A percentile compares a stretch with the other conserved stretches of the same genome.
phyloP scores from a whole-genome alignment of 192 early-diverging fungal species.

The Umbelopsis vinacea region DNA sequence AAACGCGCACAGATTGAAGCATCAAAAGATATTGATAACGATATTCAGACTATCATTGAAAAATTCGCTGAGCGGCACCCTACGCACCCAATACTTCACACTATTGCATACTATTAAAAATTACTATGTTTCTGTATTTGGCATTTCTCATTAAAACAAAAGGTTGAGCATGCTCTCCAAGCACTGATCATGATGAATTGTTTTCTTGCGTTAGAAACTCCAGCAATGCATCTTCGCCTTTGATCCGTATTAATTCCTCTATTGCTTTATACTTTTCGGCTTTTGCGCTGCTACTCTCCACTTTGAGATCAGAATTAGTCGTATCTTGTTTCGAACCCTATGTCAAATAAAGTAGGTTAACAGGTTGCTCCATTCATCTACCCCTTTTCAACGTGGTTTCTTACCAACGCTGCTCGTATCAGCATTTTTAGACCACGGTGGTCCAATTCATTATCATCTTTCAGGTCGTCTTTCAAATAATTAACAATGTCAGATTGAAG shows the following conservation, averaged over 20 bases:
- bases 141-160: not conserved
- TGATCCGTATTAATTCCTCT: slow-evolving; percentile 12
- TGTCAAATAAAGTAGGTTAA: not conserved
- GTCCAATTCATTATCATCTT: not conserved
- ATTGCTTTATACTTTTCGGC: slow-evolving; percentile 13
- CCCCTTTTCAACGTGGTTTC: not conserved
- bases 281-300: not conserved
- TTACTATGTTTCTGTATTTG: slow-evolving; percentile 4
- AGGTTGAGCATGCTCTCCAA: not conserved
- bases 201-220: not conserved
- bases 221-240: slow-evolving; percentile 12
- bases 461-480: not conserved
- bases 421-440: not conserved
- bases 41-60: slow-evolving; percentile 82
- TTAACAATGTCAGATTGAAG: slow-evolving; percentile 7
- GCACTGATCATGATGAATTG: not conserved
- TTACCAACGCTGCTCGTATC: slow-evolving; percentile 14
- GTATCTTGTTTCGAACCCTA: not conserved
- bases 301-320: not conserved
- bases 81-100: slow-evolving; percentile 62
- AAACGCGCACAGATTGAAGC: slow-evolving; percentile 62
- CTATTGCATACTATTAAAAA: slow-evolving; percentile 62
- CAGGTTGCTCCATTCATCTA: not conserved
- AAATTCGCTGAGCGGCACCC: slow-evolving; percentile 63
- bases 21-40: slow-evolving; percentile 79